A percentile compares a stretch with the other conserved stretches of the same genome.
These are phyloP conservation scores for Vitis rotundifolia DNA, from an alignment of 164 flowering plant species.

Conservation along the genomic window DNA sequence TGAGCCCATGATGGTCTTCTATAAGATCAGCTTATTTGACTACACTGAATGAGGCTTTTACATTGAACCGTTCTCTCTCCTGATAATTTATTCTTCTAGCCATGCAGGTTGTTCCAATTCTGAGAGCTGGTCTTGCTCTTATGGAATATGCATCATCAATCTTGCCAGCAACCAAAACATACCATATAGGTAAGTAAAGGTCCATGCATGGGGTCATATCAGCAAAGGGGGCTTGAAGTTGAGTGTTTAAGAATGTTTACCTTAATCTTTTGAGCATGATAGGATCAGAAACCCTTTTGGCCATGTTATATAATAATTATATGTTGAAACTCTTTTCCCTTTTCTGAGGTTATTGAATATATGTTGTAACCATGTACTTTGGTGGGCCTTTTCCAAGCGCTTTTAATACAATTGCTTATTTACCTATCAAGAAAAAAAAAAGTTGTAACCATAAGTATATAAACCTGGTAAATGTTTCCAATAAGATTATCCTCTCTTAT, in stretches of 20 bases:
- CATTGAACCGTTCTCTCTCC: background rate
- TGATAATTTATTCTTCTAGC: conserved; percentile 15
- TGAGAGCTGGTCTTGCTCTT: conserved; percentile 98
- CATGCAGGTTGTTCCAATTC: conserved; percentile 81
- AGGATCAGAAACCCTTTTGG: background rate
- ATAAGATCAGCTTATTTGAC: background rate
- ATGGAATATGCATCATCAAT: conserved; percentile 86
- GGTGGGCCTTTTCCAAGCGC: too few species aligned
- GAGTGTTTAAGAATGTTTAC: background rate
- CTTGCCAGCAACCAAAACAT: conserved; percentile 86
- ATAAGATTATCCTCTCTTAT: too few species aligned
- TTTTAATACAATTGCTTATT: too few species aligned
- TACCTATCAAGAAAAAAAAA: too few species aligned
- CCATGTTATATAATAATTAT: background rate
- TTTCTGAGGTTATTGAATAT: background rate
- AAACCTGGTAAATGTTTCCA: too few species aligned
- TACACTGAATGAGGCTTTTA: background rate
- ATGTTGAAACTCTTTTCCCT: background rate
- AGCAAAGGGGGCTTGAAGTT: background rate
- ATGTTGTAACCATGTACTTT: background rate
- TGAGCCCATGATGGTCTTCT: background rate
- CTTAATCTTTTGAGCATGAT: background rate
- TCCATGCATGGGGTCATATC: background rate
- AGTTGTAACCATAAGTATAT: too few species aligned
- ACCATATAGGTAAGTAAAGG: conserved; percentile 74